Percentiles rank a stretch among this genome's conserved stretches.
phyloP scores from a whole-genome alignment of 1,139 yeast species.

The Zygosaccharomyces pseudobailii region DNA sequence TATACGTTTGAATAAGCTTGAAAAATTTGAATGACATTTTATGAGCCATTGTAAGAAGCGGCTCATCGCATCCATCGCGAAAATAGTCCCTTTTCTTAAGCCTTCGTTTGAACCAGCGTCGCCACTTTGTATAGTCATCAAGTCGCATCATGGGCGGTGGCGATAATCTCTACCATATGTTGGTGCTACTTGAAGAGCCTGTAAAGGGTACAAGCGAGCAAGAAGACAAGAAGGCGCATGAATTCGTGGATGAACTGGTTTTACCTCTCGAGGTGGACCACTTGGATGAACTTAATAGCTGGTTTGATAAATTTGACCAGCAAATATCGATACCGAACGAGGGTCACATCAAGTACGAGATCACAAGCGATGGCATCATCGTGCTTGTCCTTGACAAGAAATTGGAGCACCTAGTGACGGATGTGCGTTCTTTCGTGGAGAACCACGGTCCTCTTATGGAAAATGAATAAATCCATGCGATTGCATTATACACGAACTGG shows the following conservation, averaged over 20 bases:
- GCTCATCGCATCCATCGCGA: not conserved
- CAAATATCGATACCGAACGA: constrained; percentile 61
- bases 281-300: constrained; percentile 53
- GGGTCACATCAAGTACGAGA: constrained; percentile 63
- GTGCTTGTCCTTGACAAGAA: constrained; percentile 48
- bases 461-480: constrained; percentile 4
- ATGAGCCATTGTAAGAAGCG: not conserved
- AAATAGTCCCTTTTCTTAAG: not conserved
- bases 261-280: constrained; percentile 43
- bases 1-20: not conserved
- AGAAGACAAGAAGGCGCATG: constrained; percentile 25
- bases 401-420: constrained; percentile 25
- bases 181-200: constrained; percentile 29
- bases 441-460: constrained; percentile 7
- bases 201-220: constrained; percentile 12
- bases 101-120: not conserved
- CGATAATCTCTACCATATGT: constrained; percentile 28
- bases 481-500: constrained; percentile 5
- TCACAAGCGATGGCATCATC: constrained; percentile 66
- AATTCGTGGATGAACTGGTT: constrained; percentile 30
- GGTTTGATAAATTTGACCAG: constrained; percentile 61
- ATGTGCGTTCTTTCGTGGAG: constrained; percentile 29
- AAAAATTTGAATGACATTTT: not conserved
- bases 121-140: not conserved
- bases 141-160: constrained; percentile 7